Evolutionary conservation across 306 rosid species (phyloP).

Genomic region (Adenanthera pavonina): DNA sequence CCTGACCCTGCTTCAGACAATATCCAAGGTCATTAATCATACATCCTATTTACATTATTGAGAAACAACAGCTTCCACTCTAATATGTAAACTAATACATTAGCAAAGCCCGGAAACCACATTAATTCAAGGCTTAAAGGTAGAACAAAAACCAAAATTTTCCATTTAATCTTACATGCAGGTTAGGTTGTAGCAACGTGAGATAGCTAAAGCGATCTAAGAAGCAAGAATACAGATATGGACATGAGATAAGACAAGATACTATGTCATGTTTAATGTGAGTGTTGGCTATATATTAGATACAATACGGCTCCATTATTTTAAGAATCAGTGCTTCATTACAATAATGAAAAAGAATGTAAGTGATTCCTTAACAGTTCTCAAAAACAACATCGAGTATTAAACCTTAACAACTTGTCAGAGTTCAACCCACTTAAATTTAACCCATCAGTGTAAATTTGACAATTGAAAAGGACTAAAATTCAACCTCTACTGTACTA

Average conservation of each 20-base stretch:
- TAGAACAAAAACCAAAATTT: not conserved
- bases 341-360: not conserved
- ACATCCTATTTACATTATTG: not conserved
- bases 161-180: not conserved
- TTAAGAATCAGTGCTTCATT: not conserved
- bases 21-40: not conserved
- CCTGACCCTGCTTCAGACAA: constrained; percentile 16
- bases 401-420: constrained; percentile 13
- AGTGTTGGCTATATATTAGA: not conserved
- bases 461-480: not conserved
- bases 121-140: not conserved
- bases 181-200: not conserved
- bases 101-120: not conserved
- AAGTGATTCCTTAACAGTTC: not conserved
- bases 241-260: not conserved
- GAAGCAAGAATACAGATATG: not conserved
- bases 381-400: not conserved
- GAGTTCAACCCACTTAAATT: not conserved
- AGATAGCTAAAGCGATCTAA: not conserved
- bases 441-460: not conserved
- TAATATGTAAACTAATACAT: not conserved
- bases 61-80: not conserved
- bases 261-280: not conserved
- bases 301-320: not conserved
- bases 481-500: not conserved